Percentiles rank a stretch among this genome's conserved stretches.
Conservation (phyloP, 169 alveolate species). For the Eimeria zaria region DNA sequence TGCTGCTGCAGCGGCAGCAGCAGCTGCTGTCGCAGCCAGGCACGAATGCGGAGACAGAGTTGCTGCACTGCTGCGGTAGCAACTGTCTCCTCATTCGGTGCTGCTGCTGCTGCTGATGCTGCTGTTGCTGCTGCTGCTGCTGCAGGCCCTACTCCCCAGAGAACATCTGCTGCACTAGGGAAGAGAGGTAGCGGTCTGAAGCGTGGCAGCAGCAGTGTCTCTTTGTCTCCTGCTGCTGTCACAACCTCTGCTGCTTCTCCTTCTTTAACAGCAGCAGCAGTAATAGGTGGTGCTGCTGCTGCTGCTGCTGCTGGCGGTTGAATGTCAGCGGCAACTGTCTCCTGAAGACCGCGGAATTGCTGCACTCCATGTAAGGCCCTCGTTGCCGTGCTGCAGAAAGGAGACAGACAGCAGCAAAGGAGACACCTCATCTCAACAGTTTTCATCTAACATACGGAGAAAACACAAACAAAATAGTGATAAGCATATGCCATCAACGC, state of each 20-base stretch:
- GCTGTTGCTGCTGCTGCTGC: conserved; percentile 44
- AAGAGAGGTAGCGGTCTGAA: background rate
- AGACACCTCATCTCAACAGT: too few species aligned
- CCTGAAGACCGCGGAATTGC: background rate
- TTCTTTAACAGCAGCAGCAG: conserved; percentile 39
- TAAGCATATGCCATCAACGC: too few species aligned
- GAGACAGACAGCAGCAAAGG: background rate
- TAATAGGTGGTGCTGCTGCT: background rate
- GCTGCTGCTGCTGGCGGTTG: conserved; percentile 55
- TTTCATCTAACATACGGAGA: too few species aligned
- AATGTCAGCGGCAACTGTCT: background rate
- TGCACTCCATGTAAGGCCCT: background rate
- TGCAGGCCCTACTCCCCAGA: background rate
- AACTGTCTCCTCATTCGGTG: conserved; percentile 4
- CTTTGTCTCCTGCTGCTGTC: conserved; percentile 29
- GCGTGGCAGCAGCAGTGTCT: background rate
- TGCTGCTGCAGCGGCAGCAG: conserved; percentile 69
- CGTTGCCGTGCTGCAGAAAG: conserved; percentile 24
- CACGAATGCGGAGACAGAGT: conserved; percentile 7
- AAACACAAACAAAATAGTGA: too few species aligned
- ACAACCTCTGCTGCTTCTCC: conserved; percentile 6
- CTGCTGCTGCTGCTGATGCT: conserved; percentile 45
- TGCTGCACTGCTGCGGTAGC: conserved; percentile 15
- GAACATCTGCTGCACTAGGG: conserved; percentile 25
- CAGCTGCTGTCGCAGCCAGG: conserved; percentile 46